Evolutionary conservation across 139 green algal genomes (phyloP), one percentile per base, ranked within the genome.

Genomic region (Zygnema circumcarinatum): DNA sequence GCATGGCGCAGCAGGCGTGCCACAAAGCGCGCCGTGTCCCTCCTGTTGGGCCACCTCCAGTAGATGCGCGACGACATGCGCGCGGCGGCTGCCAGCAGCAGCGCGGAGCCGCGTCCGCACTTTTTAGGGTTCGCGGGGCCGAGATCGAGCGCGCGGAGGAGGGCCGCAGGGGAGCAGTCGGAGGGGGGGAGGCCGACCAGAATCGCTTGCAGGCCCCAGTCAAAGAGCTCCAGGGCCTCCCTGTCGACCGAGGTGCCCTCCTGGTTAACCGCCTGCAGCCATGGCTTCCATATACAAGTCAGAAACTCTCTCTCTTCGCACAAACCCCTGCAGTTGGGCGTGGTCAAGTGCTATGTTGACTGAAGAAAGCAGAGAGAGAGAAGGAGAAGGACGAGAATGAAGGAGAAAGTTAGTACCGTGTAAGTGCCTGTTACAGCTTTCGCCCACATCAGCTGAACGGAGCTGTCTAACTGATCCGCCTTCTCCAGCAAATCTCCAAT

Each of bases 21-120:
- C 7, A 86, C 52, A 68, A 86, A 86, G 31, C 79, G 56, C 2
- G 47, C 33, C 1, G 79, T 68, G 3, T 86, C 40, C 1, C 31
- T 86, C 25, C 79, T 39, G 20, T 29, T 36, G 31, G 79, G 47
- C 79, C 79, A 86, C 0, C 52, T 67, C 79, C 79, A 86, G 32
- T 76, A 86, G 2, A 86, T 86, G 29, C 38, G 33, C 38, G 56
- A 76, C 79, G 79, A 67, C 79, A 86, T 54, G 31, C 79, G 79
- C 0, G 79, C 79, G 11, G 79, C 79, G 22, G 67, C 32, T 29
- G 79, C 79, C 52, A 86, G 52, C 54, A 86, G 41, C 47, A 86
- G 69, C 16, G 35, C 35, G 25, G 29, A 29, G 25, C 29, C 29
- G 54, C 54, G 25, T 33, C 54, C 54, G n/a, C n/a, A n/a, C n/a